phyloP scores from a whole-genome alignment of 2,329 filamentous ascomycete genomes.

The Amesomyces nigricolor region DNA sequence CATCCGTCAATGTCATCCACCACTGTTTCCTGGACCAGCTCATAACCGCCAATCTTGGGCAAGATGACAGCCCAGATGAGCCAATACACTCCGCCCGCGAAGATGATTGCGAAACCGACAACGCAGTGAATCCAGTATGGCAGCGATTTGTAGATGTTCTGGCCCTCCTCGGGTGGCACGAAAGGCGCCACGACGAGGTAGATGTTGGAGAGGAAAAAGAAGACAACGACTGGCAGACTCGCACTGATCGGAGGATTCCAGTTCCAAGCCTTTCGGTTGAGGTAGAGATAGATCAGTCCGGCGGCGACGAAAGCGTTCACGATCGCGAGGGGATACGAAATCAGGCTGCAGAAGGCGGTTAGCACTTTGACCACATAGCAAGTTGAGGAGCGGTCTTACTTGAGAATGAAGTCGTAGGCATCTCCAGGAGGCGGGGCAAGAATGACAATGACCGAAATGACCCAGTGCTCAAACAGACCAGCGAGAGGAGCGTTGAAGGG shows the following conservation, averaged over 20 bases:
- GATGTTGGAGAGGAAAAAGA: constrained; percentile 57
- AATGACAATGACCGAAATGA: constrained; percentile 60
- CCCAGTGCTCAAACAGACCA: constrained; percentile 58
- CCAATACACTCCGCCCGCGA: constrained; percentile 51
- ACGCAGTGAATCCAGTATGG: constrained; percentile 56
- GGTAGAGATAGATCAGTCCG: constrained; percentile 49
- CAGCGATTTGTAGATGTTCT: constrained; percentile 48
- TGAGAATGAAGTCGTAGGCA: constrained; percentile 58
- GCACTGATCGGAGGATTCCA: constrained; percentile 53
- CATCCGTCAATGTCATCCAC: constrained; percentile 57
- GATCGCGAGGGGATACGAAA: constrained; percentile 58
- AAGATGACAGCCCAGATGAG: constrained; percentile 48
- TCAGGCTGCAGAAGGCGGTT: constrained; percentile 39
- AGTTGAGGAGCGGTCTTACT: constrained; percentile 35
- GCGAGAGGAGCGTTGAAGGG: constrained; percentile 58
- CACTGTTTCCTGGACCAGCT: constrained; percentile 49
- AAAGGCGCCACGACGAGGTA: constrained; percentile 58
- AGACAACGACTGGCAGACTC: constrained; percentile 47
- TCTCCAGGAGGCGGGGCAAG: constrained; percentile 62
- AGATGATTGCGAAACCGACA: constrained; percentile 50
- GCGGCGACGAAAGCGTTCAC: constrained; percentile 51
- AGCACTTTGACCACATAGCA: neutral
- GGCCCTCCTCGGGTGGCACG: constrained; percentile 45
- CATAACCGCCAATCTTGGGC: constrained; percentile 48
- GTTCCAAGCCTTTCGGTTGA: constrained; percentile 41